Base-by-base conservation (phyloP, 2,329 filamentous ascomycete genomes). In the Monosporascus ibericus region DNA sequence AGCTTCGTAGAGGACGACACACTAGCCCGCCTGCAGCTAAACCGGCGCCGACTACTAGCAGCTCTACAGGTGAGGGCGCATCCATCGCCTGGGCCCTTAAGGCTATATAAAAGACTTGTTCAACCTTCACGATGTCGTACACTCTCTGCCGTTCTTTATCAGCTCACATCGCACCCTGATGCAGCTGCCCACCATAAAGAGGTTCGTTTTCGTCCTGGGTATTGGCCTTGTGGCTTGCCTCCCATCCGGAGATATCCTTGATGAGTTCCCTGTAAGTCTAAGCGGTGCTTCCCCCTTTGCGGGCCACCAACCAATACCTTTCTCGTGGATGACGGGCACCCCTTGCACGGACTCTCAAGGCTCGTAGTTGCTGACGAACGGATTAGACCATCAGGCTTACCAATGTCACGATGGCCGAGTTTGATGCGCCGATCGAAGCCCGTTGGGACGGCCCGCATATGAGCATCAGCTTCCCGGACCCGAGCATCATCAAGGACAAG, bases 401-500 rank as follows among this genome's bases (percentile, higher is more conserved):
- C 44, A 65, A 66, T 44, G 55, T 67, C 37, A 63, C 63, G 14
- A 58, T 54, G 49, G 54, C 60, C 50, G 55, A 56, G 9, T 49
- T 52, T 48, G 48, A 53, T 8, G 24, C 14, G 7, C 42, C 24
- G 6, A 18, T 46, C 25, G 24, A 30, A 6, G 9, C 42, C 8
- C 24, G 24, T 14, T 30, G 42, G 47, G 46, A 52, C 48, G 25
- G 63, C 4, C 63, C 63, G 7, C 55, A 52, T 20, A 51, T 67
- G 27, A 57, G 54, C 9, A 56, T 55, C 9, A 42, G 62, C 52
- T 67, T 67, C 50, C 65, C 65, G 0, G 65, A 67, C 27, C 65
- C 64, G 0, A 57, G 55, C 2, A 52, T 66, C 8, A 65, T 67
- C 36, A 62, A 48, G 38, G 64, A 60, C 17, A 40, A 40, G 17